Percentiles rank a stretch among this genome's conserved stretches.
Conservation (phyloP, 345 rosid species). For the Litchi chinensis region DNA sequence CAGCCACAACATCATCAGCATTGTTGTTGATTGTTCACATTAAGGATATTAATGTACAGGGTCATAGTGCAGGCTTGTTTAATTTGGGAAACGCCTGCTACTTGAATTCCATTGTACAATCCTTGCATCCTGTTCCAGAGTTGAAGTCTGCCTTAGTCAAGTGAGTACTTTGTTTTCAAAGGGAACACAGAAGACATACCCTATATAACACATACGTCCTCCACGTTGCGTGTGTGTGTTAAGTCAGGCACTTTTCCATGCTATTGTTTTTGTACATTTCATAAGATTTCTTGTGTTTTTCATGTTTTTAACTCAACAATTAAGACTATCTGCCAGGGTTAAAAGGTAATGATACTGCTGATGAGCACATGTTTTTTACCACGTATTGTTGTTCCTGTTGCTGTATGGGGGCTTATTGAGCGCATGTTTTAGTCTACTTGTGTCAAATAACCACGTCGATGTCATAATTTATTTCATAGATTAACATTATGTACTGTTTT, state of each 20-base stretch:
- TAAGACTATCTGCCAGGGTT: too few relatives aligned
- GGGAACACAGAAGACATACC: too few relatives aligned
- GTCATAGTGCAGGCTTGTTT: conserved; percentile 88
- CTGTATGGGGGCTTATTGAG: not conserved
- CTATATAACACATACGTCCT: too few relatives aligned
- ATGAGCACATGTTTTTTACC: too few relatives aligned
- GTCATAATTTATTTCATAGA: not conserved
- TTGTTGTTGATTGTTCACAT: not conserved
- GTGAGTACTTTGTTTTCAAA: conserved; percentile 36
- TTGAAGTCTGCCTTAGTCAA: conserved; percentile 76
- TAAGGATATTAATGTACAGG: conserved; percentile 21
- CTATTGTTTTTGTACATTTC: too few relatives aligned
- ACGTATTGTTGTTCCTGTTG: not conserved
- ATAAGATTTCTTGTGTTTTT: too few relatives aligned
- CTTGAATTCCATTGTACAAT: conserved; percentile 95
- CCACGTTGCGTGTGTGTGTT: too few relatives aligned
- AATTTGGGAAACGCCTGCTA: conserved; percentile 97
- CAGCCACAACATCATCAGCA: not conserved
- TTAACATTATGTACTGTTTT: not conserved
- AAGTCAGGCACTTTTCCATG: too few relatives aligned
- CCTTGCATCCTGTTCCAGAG: conserved; percentile 96
- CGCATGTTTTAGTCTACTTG: not conserved
- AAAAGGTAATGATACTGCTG: too few relatives aligned
- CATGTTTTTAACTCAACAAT: not conserved
- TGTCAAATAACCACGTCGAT: not conserved